phyloP scores from a whole-genome alignment of 2,329 filamentous ascomycete genomes.

The Colletotrichum navitas region DNA sequence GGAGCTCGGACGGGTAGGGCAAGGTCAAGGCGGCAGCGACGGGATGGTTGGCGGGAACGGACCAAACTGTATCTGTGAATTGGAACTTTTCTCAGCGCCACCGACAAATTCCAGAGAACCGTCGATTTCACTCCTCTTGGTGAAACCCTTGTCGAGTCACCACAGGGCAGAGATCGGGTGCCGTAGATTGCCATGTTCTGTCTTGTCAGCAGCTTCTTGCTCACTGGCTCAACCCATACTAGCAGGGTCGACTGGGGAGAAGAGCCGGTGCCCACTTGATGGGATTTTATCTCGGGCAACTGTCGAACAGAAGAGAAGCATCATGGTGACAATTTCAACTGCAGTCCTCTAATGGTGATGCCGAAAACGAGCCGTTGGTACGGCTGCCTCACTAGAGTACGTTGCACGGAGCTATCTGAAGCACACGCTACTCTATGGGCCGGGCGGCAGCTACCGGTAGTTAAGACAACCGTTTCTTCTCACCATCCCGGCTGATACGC shows the following conservation, averaged over 20 bases:
- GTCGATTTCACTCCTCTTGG: slow-evolving; percentile 23
- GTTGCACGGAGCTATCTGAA: slow-evolving; percentile 3
- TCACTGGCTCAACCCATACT: background rate
- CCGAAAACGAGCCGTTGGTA: background rate
- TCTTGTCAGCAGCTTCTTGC: slow-evolving; percentile 9
- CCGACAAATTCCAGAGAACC: slow-evolving; percentile 9
- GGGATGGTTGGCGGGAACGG: slow-evolving; percentile 3
- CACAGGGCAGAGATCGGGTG: slow-evolving; percentile 3
- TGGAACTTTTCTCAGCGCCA: slow-evolving; percentile 5
- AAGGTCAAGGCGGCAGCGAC: slow-evolving; percentile 21
- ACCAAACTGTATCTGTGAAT: background rate
- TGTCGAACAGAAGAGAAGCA: background rate
- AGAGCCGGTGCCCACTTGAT: slow-evolving; percentile 3
- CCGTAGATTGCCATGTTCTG: slow-evolving; percentile 1
- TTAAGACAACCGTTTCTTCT: background rate
- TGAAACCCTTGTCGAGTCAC: slow-evolving; percentile 40
- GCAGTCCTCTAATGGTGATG: background rate
- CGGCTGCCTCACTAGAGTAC: background rate
- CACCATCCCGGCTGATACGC: slow-evolving; percentile 8
- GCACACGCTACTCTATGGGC: background rate
- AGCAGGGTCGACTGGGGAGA: slow-evolving; percentile 3
- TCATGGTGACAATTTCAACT: background rate
- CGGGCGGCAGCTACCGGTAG: slow-evolving; percentile 1
- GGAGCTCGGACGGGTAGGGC: slow-evolving; percentile 8
- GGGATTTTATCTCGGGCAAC: background rate